Percentiles rank a stretch among this genome's conserved stretches.
These are phyloP conservation scores for Zymoseptoria crescenta DNA, from an alignment of 2,329 filamentous ascomycete genomes.

Conservation along the genomic window DNA sequence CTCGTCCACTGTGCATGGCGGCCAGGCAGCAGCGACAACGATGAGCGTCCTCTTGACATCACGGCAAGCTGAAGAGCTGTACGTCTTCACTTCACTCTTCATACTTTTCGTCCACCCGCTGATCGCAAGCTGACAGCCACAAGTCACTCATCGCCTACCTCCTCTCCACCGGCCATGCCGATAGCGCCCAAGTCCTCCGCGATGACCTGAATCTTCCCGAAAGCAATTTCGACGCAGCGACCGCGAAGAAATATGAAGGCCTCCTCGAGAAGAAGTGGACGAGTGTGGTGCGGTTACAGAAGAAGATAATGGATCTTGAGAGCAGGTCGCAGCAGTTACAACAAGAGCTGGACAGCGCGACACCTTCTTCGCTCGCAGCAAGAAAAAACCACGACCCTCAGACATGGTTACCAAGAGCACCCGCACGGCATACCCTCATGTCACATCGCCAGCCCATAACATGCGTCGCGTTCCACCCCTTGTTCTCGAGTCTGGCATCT, in stretches of 20 bases:
- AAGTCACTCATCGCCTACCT: conserved; percentile 91
- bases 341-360: conserved; percentile 75
- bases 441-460: conserved; percentile 76
- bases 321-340: conserved; percentile 65
- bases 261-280: conserved; percentile 98
- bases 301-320: conserved; percentile 97
- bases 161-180: conserved; percentile 61
- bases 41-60: conserved; percentile 72
- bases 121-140: conserved; percentile 53
- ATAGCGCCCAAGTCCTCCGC: conserved; percentile 63
- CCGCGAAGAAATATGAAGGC: conserved; percentile 88
- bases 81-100: conserved; percentile 35
- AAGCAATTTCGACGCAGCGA: conserved; percentile 63
- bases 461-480: conserved; percentile 84
- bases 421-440: conserved; percentile 72
- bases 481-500: conserved; percentile 83
- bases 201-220: conserved; percentile 68
- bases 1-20: background rate
- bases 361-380: conserved; percentile 63
- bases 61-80: conserved; percentile 85
- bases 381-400: conserved; percentile 74
- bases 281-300: conserved; percentile 85
- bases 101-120: conserved; percentile 19
- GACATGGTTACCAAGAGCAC: conserved; percentile 77
- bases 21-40: conserved; percentile 20